Conservation (phyloP, 768 basidiomycete genomes). For the Agaricus sinodeliciosus region DNA sequence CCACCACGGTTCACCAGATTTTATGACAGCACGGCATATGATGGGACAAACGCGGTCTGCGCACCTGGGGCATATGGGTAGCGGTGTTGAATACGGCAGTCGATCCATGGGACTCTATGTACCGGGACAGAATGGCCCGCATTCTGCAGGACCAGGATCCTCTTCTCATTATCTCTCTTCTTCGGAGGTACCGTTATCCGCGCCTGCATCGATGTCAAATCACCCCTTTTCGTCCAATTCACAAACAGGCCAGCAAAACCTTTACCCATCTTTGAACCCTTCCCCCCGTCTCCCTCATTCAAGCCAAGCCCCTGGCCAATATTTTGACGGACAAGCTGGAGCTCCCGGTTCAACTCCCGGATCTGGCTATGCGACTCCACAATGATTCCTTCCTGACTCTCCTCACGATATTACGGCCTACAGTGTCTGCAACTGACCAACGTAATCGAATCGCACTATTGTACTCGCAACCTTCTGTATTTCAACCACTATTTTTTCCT, state of each 20-base stretch:
- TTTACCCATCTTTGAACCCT: conserved; percentile 29
- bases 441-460: conserved; percentile 12
- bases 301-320: conserved; percentile 20
- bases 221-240: conserved; percentile 35
- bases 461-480: conserved; percentile 10
- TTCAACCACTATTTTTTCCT: conserved; percentile 10
- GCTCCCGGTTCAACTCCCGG: conserved; percentile 36
- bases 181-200: conserved; percentile 45
- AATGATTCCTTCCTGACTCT: conserved; percentile 16
- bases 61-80: conserved; percentile 28
- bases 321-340: conserved; percentile 29
- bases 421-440: conserved; percentile 1
- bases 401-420: conserved; percentile 12
- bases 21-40: conserved; percentile 38
- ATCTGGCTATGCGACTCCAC: conserved; percentile 41
- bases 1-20: conserved; percentile 32
- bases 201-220: conserved; percentile 41
- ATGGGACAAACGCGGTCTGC: conserved; percentile 32
- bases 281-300: conserved; percentile 29
- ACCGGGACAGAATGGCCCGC: conserved; percentile 30
- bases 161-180: conserved; percentile 26
- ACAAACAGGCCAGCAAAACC: conserved; percentile 22
- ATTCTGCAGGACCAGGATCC: conserved; percentile 31
- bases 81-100: conserved; percentile 30
- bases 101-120: conserved; percentile 30